Evolutionary conservation across 2,329 filamentous ascomycete species (phyloP), one percentile per base, ranked within the genome.

Genomic region (Pseudogymnoascus sp.): DNA sequence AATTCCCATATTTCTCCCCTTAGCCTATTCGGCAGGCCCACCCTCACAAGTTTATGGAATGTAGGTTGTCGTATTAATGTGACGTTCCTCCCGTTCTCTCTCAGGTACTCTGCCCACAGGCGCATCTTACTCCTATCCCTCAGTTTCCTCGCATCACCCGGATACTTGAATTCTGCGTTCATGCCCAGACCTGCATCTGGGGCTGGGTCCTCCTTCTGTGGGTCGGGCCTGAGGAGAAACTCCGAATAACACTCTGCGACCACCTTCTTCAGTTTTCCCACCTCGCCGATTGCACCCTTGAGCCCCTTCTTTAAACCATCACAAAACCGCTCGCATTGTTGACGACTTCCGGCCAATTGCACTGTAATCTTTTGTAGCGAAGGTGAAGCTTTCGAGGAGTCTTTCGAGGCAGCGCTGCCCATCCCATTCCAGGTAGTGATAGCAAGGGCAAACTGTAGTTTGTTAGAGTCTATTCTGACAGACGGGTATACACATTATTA

Each of bases 71-170:
- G 89, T 64, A 99, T 88, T 61, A 99, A 78, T 1, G 93, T 97
- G 61, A 89, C 85, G 75, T 96, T 97, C 63, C 95, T 87, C 60
- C 95, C 95, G 72, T 97, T 97, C 73, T 97, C 95, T 74, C 91
- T 84, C 65, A 99, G 81, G 74, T 99, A 99, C 76, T 99, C 95
- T 63, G 90, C 91, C 95, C 95, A 99, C 41, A 99, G 78, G 52
- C 95, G 84, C 89, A 99, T 97, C 80, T 99, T 99, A 72, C 93
- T 96, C 63, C 92, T 84, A 74, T 99, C 95, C 68, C 95, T 85
- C 64, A 97, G 82, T 77, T 97, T 97, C 72, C 93, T 90, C 38
- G 93, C 85, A 77, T 99, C 96, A 63, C 95, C 95, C 1, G 95
- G 95, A 72, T 99, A 99, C 71, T 89, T 87, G 76, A 97, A 99